These are phyloP conservation scores for Selaginella tamariscina DNA, from an alignment of 75 land plant genomes.

Conservation along the genomic window DNA sequence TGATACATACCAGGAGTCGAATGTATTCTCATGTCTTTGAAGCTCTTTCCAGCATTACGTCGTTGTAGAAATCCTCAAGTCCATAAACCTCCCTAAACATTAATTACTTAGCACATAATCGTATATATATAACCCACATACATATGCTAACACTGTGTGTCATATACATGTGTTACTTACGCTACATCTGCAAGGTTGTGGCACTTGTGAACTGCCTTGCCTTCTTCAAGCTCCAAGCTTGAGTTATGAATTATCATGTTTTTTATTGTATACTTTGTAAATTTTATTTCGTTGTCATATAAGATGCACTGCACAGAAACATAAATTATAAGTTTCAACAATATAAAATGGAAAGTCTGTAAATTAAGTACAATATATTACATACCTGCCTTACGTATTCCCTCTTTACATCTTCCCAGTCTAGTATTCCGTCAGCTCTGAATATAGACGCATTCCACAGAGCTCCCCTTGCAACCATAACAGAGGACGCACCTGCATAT, in stretches of 20 bases:
- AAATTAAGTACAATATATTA: no score
- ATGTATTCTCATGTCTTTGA: no score
- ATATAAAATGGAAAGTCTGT: no score
- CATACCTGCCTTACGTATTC: constrained; percentile 69
- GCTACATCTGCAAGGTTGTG: constrained; percentile 49
- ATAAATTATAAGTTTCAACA: background rate
- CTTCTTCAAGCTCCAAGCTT: constrained; percentile 59
- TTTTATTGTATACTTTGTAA: constrained; percentile 76
- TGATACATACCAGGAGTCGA: no score
- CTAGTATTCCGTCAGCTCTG: constrained; percentile 42
- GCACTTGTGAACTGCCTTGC: constrained; percentile 50
- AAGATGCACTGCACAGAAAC: constrained; percentile 53
- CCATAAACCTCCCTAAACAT: background rate
- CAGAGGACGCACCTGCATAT: constrained; percentile 54
- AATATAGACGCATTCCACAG: constrained; percentile 87
- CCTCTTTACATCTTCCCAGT: constrained; percentile 74
- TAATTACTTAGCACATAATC: no score
- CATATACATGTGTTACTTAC: no score
- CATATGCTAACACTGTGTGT: no score
- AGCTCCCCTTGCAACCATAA: constrained; percentile 86
- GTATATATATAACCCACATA: no score
- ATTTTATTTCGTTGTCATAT: constrained; percentile 76
- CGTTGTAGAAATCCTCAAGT: background rate
- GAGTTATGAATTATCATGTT: constrained; percentile 80
- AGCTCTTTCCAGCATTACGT: no score